A percentile compares a stretch with the other conserved stretches of the same genome.
phyloP scores from a whole-genome alignment of 2,329 filamentous ascomycete genomes.

The Raffaelea albimanens region DNA sequence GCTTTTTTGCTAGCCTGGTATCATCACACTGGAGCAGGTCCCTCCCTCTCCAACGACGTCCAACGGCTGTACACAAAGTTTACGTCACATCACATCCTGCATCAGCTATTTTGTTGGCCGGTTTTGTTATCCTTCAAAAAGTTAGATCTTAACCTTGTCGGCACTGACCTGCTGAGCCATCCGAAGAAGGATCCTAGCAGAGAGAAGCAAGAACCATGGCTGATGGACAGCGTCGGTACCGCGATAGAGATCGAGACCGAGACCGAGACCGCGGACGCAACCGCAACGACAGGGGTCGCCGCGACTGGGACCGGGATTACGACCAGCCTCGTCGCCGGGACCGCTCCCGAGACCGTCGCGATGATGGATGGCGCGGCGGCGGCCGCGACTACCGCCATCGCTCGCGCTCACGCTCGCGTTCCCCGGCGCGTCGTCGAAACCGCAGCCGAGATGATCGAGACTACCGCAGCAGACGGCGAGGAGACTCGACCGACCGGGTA shows the following conservation, averaged over 20 bases:
- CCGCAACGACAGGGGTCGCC: slow-evolving; percentile 22
- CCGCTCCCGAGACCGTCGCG: slow-evolving; percentile 59
- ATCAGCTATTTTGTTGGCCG: too few relatives aligned
- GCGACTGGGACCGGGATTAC: slow-evolving; percentile 25
- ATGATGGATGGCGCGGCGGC: slow-evolving; percentile 56
- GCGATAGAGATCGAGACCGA: slow-evolving; percentile 44
- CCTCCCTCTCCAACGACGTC: too few relatives aligned
- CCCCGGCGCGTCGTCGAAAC: slow-evolving; percentile 46
- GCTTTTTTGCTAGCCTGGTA: neutral
- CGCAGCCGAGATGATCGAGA: slow-evolving; percentile 56
- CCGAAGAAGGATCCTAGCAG: slow-evolving; percentile 16
- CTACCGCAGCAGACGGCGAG: slow-evolving; percentile 54
- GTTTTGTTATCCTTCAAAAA: too few relatives aligned
- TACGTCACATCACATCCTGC: too few relatives aligned
- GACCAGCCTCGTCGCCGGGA: slow-evolving; percentile 54
- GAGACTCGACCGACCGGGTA: slow-evolving; percentile 60
- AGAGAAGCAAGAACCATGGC: slow-evolving; percentile 32
- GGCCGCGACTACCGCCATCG: slow-evolving; percentile 48
- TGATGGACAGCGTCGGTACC: slow-evolving; percentile 47
- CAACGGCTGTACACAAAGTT: too few relatives aligned
- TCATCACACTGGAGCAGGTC: neutral
- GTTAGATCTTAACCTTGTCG: neutral
- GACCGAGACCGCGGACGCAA: slow-evolving; percentile 63
- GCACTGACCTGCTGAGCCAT: too few relatives aligned
- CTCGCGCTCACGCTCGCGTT: slow-evolving; percentile 53